Conservation (phyloP, 208 protist genomes). For the Leishmania guyanensis region DNA sequence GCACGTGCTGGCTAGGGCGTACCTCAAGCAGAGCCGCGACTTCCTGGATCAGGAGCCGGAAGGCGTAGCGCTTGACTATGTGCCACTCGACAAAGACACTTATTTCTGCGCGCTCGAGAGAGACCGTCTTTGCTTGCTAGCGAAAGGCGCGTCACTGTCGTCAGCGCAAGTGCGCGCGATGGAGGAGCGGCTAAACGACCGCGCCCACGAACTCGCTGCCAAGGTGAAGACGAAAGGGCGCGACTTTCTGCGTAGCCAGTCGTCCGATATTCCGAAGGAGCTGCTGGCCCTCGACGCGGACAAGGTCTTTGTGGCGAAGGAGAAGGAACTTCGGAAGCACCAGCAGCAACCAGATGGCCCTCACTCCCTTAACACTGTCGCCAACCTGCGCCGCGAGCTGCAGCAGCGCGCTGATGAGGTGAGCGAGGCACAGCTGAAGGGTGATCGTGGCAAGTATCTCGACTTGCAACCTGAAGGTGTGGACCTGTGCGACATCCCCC, state of each 20-base stretch:
- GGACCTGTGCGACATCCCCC: conserved; percentile 53
- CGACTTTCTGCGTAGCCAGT: conserved; percentile 50
- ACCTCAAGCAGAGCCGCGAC: conserved; percentile 48
- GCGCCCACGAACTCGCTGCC: conserved; percentile 59
- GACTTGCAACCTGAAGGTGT: conserved; percentile 54
- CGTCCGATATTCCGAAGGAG: conserved; percentile 51
- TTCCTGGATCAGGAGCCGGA: conserved; percentile 78
- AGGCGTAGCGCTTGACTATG: conserved; percentile 56
- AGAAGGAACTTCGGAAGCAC: conserved; percentile 45
- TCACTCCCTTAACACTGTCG: conserved; percentile 31
- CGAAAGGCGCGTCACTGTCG: conserved; percentile 29
- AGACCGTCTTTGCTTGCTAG: conserved; percentile 41
- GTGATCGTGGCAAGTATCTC: conserved; percentile 59
- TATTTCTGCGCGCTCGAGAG: conserved; percentile 49
- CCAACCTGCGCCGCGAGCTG: conserved; percentile 43
- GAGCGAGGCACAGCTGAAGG: conserved; percentile 48
- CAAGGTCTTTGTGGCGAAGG: conserved; percentile 44
- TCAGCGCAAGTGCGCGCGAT: conserved; percentile 44
- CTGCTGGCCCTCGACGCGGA: conserved; percentile 52
- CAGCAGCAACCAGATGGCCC: conserved; percentile 28
- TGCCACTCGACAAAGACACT: conserved; percentile 61
- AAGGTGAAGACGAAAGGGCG: conserved; percentile 49
- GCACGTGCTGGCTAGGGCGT: conserved; percentile 57
- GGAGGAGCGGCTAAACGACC: conserved; percentile 60
- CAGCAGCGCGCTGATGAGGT: conserved; percentile 52